Evolutionary conservation across 768 basidiomycete species (phyloP), one percentile per base, ranked within the genome.

Genomic region (Neoboletus brunneissimus): DNA sequence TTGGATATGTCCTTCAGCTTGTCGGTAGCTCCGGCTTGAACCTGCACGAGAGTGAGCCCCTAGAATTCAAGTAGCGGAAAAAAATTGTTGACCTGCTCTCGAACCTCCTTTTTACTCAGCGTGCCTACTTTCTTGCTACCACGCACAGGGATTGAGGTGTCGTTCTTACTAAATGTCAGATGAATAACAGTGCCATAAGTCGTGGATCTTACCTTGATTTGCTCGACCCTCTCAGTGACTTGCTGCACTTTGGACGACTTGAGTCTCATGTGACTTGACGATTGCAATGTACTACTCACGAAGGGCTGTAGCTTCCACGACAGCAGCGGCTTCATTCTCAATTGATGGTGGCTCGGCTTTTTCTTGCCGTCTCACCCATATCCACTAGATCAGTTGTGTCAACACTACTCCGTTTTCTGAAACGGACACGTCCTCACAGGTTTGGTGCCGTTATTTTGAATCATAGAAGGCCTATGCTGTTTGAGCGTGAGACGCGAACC

Each of bases 381-480:
- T 79, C 87, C 88, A 90, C 86, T 88, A 50, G 45, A 49, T 37
- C 23, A 12, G 9, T 27, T 9, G 4, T 1, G 49, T 66, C 13
- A 60, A 38, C 10, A 5, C 4, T 16, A 11, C 29, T 12, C 20
- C 29, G 8, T 43, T 42, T 12, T 22, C 23, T 37, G 5, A 18
- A n/a, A 34, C 22, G 1, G n/a, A 56, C 38, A 23, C 13, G 15
- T 53, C 58, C 82, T 66, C 54, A 89, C 88, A 42, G 87, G 87
- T 68, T 88, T 89, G 0, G 77, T 85, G 5, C 88, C 88, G 55
- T 89, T 86, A 64, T 90, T 82, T 61, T 87, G 82, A 11, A 89
- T 84, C 87, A 89, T 86, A 18, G 87, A 89, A 1, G 89, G 88
- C 51, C 78, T 86, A 60, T 82, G 88, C 87, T 89, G 5, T 6